Conservation (phyloP, 306 rosid species). For the Phaseolus lunatus region DNA sequence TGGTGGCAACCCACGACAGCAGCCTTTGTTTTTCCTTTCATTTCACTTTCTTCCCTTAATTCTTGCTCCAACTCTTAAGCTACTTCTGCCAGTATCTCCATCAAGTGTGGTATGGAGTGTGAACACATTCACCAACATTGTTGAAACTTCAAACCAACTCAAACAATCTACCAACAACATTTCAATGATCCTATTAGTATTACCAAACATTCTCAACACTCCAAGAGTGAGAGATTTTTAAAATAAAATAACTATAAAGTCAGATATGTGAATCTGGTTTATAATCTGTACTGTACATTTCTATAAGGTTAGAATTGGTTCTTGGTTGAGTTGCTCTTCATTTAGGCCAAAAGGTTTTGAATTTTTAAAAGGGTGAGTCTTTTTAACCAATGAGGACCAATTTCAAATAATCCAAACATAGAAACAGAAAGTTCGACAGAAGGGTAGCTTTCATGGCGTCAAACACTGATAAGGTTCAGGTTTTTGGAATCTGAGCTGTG, state of each 20-base stretch:
- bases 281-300: neutral
- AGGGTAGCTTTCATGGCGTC: conserved; percentile 63
- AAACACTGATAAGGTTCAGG: conserved; percentile 47
- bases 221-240: neutral
- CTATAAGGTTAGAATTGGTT: neutral
- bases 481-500: conserved; percentile 49
- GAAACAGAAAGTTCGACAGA: conserved; percentile 50
- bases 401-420: conserved; percentile 39
- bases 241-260: neutral
- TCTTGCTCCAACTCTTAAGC: conserved; percentile 39
- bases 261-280: conserved; percentile 33
- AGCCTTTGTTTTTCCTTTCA: conserved; percentile 17
- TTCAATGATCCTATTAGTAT: conserved; percentile 35
- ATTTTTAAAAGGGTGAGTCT: neutral
- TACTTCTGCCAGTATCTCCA: conserved; percentile 19
- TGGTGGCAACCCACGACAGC: conserved; percentile 10
- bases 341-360: conserved; percentile 13
- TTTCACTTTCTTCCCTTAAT: conserved; percentile 39
- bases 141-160: conserved; percentile 39
- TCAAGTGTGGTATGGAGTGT: neutral
- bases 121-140: conserved; percentile 31
- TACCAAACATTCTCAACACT: conserved; percentile 42
- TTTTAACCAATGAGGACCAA: conserved; percentile 39
- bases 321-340: neutral
- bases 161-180: conserved; percentile 42